Base-by-base conservation (phyloP, 257 asterid genomes). In the Nicotiana attenuata region DNA sequence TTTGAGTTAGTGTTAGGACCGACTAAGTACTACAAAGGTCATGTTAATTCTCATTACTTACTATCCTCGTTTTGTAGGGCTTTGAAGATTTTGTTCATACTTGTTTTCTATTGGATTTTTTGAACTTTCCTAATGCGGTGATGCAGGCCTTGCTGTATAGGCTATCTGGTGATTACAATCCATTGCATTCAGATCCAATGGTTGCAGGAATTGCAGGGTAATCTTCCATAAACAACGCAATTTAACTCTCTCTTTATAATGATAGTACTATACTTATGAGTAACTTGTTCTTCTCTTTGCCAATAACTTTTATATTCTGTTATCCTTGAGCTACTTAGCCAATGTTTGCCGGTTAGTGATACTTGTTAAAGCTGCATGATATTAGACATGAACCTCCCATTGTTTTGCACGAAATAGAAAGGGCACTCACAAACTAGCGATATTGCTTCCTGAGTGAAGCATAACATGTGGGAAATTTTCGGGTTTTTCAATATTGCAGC, bases 151-250 rank as follows among this genome's bases (percentile, higher is more conserved):
- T 96, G 85, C 90, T 96, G 81, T 96, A 96, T 90, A 91, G 99
- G 90, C 94, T 96, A 35, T 96, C 99, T 84, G 98, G 99, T 83
- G 99, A 96, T 89, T 96, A 96, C 87, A 92, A 94, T 82, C 99
- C 99, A 59, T 82, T 96, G 89, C 99, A 96, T 91, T 96, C 99
- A 17, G 99, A 96, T 90, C 98, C 98, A 24, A 86, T 4, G 84
- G 67, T 93, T 79, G 99, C 97, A 78, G 93, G 88, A 88, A 56
- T 84, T 65, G 98, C 95, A 33, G 99, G 99, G 99, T 96, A 91
- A 19, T 69, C 82, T 68, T 61, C n/a, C n/a, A 14, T 24, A 38
- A 47, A n/a, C 41, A 22, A 73, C 7, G 10, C 6, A n/a, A 60
- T 20, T 4, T 60, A 22, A 60, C 45, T 73, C 16, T 50, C 16